These are phyloP conservation scores for Knufia petricola DNA, from an alignment of 2,329 filamentous ascomycete species.

Conservation along the genomic window DNA sequence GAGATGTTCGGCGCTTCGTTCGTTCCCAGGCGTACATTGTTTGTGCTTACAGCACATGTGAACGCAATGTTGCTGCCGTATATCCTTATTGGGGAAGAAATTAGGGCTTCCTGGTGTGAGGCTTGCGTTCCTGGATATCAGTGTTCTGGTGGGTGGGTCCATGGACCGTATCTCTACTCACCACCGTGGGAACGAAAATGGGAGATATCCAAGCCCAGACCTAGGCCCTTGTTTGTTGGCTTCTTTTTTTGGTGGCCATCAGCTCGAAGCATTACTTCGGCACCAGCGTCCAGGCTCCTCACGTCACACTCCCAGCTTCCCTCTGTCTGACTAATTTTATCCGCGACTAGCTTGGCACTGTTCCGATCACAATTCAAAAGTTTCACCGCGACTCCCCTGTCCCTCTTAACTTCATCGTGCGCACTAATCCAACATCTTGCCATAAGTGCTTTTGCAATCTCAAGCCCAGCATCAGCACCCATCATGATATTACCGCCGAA, in stretches of 20 bases:
- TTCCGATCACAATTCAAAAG: slow-evolving; percentile 33
- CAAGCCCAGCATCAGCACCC: slow-evolving; percentile 40
- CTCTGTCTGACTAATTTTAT: slow-evolving; percentile 26
- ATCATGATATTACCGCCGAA: slow-evolving; percentile 43
- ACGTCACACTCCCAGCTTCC: slow-evolving; percentile 22
- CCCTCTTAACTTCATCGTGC: slow-evolving; percentile 45
- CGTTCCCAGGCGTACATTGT: no score
- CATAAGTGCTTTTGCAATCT: slow-evolving; percentile 40
- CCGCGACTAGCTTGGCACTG: slow-evolving; percentile 28
- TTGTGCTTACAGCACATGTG: no score
- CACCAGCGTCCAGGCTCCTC: slow-evolving; percentile 16
- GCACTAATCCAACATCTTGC: slow-evolving; percentile 46
- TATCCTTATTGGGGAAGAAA: no score
- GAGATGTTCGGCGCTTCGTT: no score
- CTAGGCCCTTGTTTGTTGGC: background rate
- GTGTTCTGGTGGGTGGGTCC: no score
- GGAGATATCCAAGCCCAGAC: background rate
- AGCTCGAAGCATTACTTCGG: slow-evolving; percentile 10
- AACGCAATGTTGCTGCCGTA: no score
- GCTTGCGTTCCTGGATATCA: no score
- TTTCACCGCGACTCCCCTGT: slow-evolving; percentile 37
- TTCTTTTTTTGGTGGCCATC: background rate
- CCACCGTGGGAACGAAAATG: background rate
- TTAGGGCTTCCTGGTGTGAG: no score
- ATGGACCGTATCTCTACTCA: background rate